Evolutionary conservation across 2,329 filamentous ascomycete genomes (phyloP).

Genomic region (Emergomyces africanus): DNA sequence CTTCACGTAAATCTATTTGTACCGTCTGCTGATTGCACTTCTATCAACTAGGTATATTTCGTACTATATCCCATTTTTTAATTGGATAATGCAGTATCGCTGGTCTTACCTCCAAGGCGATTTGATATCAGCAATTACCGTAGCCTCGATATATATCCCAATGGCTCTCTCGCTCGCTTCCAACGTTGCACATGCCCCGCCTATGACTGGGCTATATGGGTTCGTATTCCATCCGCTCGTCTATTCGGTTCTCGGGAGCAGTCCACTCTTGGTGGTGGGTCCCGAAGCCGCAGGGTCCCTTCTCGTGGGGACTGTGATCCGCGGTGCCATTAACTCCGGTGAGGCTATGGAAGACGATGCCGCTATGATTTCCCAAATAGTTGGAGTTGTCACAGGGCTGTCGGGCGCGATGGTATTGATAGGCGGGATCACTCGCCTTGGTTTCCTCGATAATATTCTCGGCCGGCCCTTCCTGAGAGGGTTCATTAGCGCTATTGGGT

Average conservation of each 20-base stretch:
- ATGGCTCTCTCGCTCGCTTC: constrained; percentile 90
- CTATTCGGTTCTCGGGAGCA: constrained; percentile 83
- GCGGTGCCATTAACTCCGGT: constrained; percentile 59
- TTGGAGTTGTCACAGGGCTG: constrained; percentile 77
- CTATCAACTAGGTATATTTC: constrained; percentile 56
- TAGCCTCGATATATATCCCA: constrained; percentile 96
- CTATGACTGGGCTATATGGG: constrained; percentile 86
- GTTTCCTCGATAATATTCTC: constrained; percentile 88
- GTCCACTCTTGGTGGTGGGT: constrained; percentile 84
- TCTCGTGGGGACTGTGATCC: constrained; percentile 75
- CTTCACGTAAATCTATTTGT: constrained; percentile 1
- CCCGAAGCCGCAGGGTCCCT: constrained; percentile 90
- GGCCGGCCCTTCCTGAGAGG: constrained; percentile 85
- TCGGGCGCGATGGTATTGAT: constrained; percentile 80
- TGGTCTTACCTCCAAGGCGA: constrained; percentile 75
- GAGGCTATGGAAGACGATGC: constrained; percentile 53
- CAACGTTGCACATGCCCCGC: constrained; percentile 83
- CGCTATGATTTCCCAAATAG: constrained; percentile 64
- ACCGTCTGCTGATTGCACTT: constrained; percentile 7
- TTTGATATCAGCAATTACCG: constrained; percentile 76
- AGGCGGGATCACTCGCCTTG: constrained; percentile 71
- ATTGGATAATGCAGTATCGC: constrained; percentile 81
- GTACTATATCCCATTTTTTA: constrained; percentile 86
- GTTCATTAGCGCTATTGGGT: constrained; percentile 94
- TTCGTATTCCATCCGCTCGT: constrained; percentile 88